These are phyloP conservation scores for Calocera viscosa DNA, from an alignment of 768 basidiomycete species.

Conservation along the genomic window DNA sequence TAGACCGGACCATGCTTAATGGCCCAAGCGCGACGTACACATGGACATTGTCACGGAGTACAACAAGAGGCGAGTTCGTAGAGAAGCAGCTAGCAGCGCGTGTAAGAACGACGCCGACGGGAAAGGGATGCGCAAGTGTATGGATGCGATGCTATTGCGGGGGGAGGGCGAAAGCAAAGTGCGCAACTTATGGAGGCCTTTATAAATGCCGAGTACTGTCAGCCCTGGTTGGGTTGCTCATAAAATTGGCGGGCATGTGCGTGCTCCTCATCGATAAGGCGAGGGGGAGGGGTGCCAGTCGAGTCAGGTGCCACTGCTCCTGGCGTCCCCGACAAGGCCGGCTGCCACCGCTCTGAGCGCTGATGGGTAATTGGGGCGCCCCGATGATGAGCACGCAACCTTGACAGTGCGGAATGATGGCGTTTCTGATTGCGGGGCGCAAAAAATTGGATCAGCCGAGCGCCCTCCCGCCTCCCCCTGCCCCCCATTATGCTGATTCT, in stretches of 20 bases:
- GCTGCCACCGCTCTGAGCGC: background rate
- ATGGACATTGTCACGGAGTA: background rate
- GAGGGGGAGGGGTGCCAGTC: background rate
- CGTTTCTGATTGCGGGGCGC: conserved; percentile 2
- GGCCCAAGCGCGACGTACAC: background rate
- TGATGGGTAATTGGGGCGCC: background rate
- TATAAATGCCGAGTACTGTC: background rate
- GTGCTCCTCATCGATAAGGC: background rate
- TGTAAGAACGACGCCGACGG: background rate
- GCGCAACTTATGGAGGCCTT: background rate
- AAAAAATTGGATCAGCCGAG: background rate
- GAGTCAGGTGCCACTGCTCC: background rate
- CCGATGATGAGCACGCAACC: background rate
- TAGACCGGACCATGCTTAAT: background rate
- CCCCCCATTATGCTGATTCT: background rate
- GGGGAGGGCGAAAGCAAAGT: background rate
- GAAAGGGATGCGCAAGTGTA: background rate
- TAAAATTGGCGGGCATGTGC: conserved; percentile 4
- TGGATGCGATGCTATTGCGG: background rate
- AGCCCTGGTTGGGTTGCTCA: background rate
- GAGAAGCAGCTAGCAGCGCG: background rate
- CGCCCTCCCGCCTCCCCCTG: background rate
- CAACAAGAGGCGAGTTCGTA: background rate
- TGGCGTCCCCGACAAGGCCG: background rate
- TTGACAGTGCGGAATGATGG: conserved; percentile 5